A percentile compares a stretch with the other conserved stretches of the same genome.
These are phyloP conservation scores for Penicillium cataractarum DNA, from an alignment of 495 filamentous ascomycete genomes.

Conservation along the genomic window DNA sequence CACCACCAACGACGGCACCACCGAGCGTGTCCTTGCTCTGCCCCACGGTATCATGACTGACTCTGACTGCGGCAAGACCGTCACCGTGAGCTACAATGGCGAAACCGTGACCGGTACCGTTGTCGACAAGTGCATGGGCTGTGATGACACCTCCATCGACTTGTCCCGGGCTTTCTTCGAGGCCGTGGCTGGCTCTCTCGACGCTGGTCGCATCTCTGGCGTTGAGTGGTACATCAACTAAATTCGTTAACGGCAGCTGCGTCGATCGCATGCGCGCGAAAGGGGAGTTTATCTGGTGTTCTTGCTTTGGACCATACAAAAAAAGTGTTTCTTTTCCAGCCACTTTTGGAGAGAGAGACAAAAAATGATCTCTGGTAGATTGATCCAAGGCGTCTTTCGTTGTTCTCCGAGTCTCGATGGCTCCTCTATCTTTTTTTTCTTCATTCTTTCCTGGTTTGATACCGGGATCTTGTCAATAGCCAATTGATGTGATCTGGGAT, in stretches of 20 bases:
- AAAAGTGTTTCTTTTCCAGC: neutral
- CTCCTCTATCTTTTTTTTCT: conserved; percentile 7
- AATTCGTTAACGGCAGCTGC: conserved; percentile 16
- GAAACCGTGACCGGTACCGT: conserved; percentile 59
- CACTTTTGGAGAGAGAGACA: neutral
- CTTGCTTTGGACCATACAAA: neutral
- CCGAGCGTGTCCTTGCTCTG: conserved; percentile 50
- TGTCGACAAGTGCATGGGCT: conserved; percentile 79
- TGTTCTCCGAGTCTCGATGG: conserved; percentile 17
- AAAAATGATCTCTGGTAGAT: conserved; percentile 31
- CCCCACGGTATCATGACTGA: conserved; percentile 58
- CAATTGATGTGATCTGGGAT: neutral
- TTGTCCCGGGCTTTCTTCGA: conserved; percentile 49
- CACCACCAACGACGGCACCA: conserved; percentile 44
- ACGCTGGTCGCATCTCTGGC: conserved; percentile 35
- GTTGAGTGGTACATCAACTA: conserved; percentile 45
- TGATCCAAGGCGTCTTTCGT: conserved; percentile 14
- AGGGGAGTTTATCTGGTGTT: conserved; percentile 9
- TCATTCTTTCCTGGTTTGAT: conserved; percentile 10
- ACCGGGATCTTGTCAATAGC: neutral
- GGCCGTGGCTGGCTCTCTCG: conserved; percentile 30
- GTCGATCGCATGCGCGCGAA: conserved; percentile 27
- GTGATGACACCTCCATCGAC: conserved; percentile 50
- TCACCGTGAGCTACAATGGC: conserved; percentile 62
- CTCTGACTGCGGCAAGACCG: conserved; percentile 66